Evolutionary conservation across 2,329 filamentous ascomycete species (phyloP).

Genomic region (Emergomyces africanus): DNA sequence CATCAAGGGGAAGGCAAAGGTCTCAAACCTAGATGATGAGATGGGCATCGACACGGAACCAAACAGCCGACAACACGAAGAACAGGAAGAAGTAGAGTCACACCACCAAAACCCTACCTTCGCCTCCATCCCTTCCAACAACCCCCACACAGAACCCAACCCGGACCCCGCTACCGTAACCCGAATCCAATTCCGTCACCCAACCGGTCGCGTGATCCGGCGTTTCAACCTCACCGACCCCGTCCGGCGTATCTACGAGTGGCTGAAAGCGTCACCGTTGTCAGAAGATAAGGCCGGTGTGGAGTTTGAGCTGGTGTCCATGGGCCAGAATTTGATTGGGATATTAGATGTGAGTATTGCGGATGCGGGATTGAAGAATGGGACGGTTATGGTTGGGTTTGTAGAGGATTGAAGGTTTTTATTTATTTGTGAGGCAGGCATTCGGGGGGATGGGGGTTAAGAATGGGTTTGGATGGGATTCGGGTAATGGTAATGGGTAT

Average conservation of each 20-base stretch:
- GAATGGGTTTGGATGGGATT: neutral
- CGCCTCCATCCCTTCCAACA: slow-evolving; percentile 55
- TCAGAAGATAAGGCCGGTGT: slow-evolving; percentile 59
- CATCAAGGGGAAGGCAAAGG: slow-evolving; percentile 42
- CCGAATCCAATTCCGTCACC: slow-evolving; percentile 83
- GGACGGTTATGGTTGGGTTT: slow-evolving; percentile 92
- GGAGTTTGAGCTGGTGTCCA: slow-evolving; percentile 75
- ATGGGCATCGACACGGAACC: slow-evolving; percentile 24
- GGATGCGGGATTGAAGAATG: slow-evolving; percentile 77
- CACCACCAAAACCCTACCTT: slow-evolving; percentile 40
- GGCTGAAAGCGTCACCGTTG: slow-evolving; percentile 80
- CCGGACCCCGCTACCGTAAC: slow-evolving; percentile 60
- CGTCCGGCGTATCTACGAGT: slow-evolving; percentile 82
- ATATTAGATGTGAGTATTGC: slow-evolving; percentile 60
- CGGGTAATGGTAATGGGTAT: neutral
- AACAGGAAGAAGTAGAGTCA: slow-evolving; percentile 20
- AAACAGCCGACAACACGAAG: slow-evolving; percentile 8
- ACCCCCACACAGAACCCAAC: slow-evolving; percentile 65
- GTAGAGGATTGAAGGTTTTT: slow-evolving; percentile 39
- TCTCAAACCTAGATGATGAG: slow-evolving; percentile 21
- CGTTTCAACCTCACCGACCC: slow-evolving; percentile 67
- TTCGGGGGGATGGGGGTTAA: neutral
- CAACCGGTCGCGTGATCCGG: slow-evolving; percentile 71
- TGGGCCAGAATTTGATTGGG: slow-evolving; percentile 77
- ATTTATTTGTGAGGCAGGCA: too few relatives aligned